Conservation (phyloP, 2,329 filamentous ascomycete species). For the Fusarium albidum region DNA sequence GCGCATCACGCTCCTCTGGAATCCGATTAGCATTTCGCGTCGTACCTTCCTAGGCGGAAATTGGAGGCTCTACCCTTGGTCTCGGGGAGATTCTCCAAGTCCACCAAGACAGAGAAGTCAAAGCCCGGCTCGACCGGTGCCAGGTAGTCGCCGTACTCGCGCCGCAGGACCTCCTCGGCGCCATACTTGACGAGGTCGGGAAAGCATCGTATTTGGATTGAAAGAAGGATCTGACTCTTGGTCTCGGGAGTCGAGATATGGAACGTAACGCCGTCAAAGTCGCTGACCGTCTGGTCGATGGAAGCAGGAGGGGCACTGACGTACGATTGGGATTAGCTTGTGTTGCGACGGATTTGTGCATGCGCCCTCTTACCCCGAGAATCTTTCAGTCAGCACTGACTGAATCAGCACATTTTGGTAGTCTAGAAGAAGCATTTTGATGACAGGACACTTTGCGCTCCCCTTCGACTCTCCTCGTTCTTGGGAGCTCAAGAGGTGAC, state of each 20-base stretch:
- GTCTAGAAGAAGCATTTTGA: slow-evolving; percentile 89
- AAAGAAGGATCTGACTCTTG: slow-evolving; percentile 94
- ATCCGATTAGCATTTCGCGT: slow-evolving; percentile 23
- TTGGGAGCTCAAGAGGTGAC: slow-evolving; percentile 48
- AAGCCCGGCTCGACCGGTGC: slow-evolving; percentile 88
- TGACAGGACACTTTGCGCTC: slow-evolving; percentile 37
- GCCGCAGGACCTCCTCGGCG: slow-evolving; percentile 87
- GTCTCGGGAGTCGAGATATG: slow-evolving; percentile 96
- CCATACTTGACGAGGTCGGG: slow-evolving; percentile 92
- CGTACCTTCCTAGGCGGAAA: neutral
- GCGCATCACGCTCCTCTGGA: slow-evolving; percentile 81
- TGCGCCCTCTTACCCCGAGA: slow-evolving; percentile 73
- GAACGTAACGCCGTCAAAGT: slow-evolving; percentile 99
- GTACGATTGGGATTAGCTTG: slow-evolving; percentile 50
- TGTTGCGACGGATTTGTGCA: slow-evolving; percentile 14
- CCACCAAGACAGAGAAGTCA: slow-evolving; percentile 92
- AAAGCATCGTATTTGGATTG: slow-evolving; percentile 94
- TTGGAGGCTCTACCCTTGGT: slow-evolving; percentile 68
- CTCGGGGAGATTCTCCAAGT: slow-evolving; percentile 85
- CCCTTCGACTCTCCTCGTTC: slow-evolving; percentile 39
- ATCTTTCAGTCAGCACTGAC: slow-evolving; percentile 92
- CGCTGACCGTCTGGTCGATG: slow-evolving; percentile 98
- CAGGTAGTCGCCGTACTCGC: slow-evolving; percentile 95
- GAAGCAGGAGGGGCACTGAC: slow-evolving; percentile 80
- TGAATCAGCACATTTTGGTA: slow-evolving; percentile 99